phyloP scores from a whole-genome alignment of 495 filamentous ascomycete genomes.

The Tirmania nivea region DNA sequence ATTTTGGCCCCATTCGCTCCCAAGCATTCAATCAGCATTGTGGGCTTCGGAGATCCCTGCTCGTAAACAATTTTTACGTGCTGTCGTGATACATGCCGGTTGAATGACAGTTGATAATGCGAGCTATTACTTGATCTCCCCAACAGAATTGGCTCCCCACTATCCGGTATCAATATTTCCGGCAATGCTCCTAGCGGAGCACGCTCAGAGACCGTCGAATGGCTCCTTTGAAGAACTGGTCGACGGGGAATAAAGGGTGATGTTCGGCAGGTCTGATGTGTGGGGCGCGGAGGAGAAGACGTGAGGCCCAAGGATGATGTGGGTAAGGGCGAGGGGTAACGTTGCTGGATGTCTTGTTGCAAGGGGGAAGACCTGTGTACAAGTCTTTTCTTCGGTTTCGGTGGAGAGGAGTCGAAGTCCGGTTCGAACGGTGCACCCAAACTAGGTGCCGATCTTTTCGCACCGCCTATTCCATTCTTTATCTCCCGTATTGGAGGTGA shows the following conservation, averaged over 20 bases:
- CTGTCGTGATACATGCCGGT: conserved; percentile 74
- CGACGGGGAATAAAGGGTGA: conserved; percentile 24
- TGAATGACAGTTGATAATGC: conserved; percentile 74
- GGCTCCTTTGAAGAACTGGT: conserved; percentile 32
- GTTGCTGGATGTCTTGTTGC: conserved; percentile 26
- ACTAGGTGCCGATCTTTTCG: conserved; percentile 59
- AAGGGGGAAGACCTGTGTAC: background rate
- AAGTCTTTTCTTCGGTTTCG: conserved; percentile 30
- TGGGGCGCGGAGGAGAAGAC: conserved; percentile 58
- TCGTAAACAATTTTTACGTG: conserved; percentile 79
- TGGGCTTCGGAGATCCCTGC: conserved; percentile 24
- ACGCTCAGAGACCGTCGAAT: conserved; percentile 60
- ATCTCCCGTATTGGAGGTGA: conserved; percentile 8
- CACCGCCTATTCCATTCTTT: conserved; percentile 28
- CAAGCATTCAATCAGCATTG: conserved; percentile 67
- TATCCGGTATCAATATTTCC: conserved; percentile 54
- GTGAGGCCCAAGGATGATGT: conserved; percentile 84
- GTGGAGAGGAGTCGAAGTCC: conserved; percentile 59
- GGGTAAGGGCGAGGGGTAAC: conserved; percentile 74
- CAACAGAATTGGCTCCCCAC: conserved; percentile 64
- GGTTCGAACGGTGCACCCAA: conserved; percentile 88
- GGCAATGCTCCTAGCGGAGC: conserved; percentile 63
- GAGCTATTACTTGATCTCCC: conserved; percentile 83
- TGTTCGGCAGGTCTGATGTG: background rate
- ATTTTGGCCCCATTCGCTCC: conserved; percentile 93